These are phyloP conservation scores for Diutina catenulata DNA, from an alignment of 1,139 yeast species.

Conservation along the genomic window DNA sequence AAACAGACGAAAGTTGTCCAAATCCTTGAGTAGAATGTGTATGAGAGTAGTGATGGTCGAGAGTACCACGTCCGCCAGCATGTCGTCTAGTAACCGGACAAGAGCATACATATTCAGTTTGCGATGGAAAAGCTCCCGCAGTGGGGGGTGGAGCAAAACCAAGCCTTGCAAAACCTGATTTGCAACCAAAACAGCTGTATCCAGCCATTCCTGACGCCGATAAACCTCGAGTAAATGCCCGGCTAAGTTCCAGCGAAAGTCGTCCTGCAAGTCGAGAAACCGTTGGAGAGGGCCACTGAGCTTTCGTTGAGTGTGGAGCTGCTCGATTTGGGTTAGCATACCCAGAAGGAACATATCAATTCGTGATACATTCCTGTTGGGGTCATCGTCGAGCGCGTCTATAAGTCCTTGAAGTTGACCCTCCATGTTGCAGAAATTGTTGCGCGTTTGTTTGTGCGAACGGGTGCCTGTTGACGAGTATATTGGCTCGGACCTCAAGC, in stretches of 20 bases:
- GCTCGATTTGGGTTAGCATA: conserved; percentile 16
- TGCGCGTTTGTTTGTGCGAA: no score
- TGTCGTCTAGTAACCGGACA: conserved; percentile 15
- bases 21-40: conserved; percentile 47
- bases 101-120: conserved; percentile 21
- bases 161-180: conserved; percentile 50
- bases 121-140: conserved; percentile 35
- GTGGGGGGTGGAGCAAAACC: conserved; percentile 46
- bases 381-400: neutral
- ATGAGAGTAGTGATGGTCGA: conserved; percentile 47
- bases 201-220: conserved; percentile 6
- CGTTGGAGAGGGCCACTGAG: conserved; percentile 23
- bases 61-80: conserved; percentile 16
- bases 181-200: conserved; percentile 12
- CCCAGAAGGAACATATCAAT: conserved; percentile 13
- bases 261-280: conserved; percentile 40
- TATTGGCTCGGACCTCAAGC: no score
- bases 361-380: neutral
- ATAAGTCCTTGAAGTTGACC: neutral
- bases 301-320: conserved; percentile 6
- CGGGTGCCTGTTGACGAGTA: no score
- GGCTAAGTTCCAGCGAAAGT: conserved; percentile 37
- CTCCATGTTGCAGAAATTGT: no score
- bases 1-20: conserved; percentile 45
- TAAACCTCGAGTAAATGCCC: conserved; percentile 21